Percentiles rank a stretch among this genome's conserved stretches.
These are phyloP conservation scores for Hypoxylon rubiginosum DNA, from an alignment of 2,329 filamentous ascomycete genomes.

Conservation along the genomic window DNA sequence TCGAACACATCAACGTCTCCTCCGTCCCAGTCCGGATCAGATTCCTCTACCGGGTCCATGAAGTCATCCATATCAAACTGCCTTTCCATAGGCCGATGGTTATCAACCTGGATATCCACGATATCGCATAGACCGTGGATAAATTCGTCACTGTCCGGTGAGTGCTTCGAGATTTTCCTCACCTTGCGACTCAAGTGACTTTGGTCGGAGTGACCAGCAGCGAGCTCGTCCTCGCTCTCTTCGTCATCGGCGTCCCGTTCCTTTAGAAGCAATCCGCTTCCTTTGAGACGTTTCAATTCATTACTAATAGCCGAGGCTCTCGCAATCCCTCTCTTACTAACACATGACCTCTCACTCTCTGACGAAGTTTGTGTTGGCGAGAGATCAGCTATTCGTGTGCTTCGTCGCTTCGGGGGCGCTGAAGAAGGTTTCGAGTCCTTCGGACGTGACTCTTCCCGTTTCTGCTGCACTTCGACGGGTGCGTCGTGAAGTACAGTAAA, in stretches of 20 bases:
- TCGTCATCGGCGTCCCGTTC: slow-evolving; percentile 53
- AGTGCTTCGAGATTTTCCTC: slow-evolving; percentile 29
- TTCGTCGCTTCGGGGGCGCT: slow-evolving; percentile 45
- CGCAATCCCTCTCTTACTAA: slow-evolving; percentile 26
- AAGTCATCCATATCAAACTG: slow-evolving; percentile 81
- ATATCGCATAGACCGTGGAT: slow-evolving; percentile 78
- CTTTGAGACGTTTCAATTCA: slow-evolving; percentile 40
- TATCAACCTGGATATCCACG: slow-evolving; percentile 81
- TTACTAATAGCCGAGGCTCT: slow-evolving; percentile 37
- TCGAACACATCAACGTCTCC: slow-evolving; percentile 45
- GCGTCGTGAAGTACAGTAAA: slow-evolving; percentile 29
- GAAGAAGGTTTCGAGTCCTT: slow-evolving; percentile 6
- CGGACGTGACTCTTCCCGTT: slow-evolving; percentile 11
- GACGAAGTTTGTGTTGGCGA: slow-evolving; percentile 34
- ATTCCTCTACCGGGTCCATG: slow-evolving; percentile 67
- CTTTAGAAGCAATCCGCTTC: slow-evolving; percentile 36
- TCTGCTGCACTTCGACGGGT: slow-evolving; percentile 2
- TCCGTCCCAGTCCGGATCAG: slow-evolving; percentile 70
- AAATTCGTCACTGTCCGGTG: slow-evolving; percentile 48
- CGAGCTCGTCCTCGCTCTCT: slow-evolving; percentile 53
- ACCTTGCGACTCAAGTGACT: slow-evolving; percentile 30
- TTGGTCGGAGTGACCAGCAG: slow-evolving; percentile 29
- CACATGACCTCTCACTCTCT: slow-evolving; percentile 25
- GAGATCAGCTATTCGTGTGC: slow-evolving; percentile 47
- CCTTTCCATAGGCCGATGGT: slow-evolving; percentile 77